These are phyloP conservation scores for Dactylellina parvicollis DNA, from an alignment of 2,329 filamentous ascomycete species.

Conservation along the genomic window DNA sequence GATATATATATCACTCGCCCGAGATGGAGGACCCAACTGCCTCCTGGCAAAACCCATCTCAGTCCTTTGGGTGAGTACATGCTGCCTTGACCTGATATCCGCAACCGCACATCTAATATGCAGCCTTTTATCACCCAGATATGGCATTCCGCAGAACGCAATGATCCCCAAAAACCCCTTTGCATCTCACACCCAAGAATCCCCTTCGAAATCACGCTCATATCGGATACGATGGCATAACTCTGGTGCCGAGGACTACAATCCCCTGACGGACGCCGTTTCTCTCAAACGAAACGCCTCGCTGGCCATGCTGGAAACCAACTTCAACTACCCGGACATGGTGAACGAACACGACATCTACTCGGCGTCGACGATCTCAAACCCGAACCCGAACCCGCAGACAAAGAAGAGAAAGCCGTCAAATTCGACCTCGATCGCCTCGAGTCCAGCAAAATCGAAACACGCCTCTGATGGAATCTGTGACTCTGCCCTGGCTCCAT, in stretches of 20 bases:
- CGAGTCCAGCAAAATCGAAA: slow-evolving; percentile 35
- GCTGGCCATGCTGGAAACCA: slow-evolving; percentile 33
- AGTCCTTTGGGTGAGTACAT: slow-evolving; percentile 37
- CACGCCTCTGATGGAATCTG: slow-evolving; percentile 6
- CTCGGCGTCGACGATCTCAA: slow-evolving; percentile 13
- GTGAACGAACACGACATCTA: slow-evolving; percentile 5
- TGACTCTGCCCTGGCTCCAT: not conserved
- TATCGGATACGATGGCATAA: slow-evolving; percentile 51
- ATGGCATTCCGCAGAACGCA: slow-evolving; percentile 7
- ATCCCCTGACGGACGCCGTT: slow-evolving; percentile 8
- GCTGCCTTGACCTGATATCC: no score
- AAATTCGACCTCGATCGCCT: slow-evolving; percentile 37
- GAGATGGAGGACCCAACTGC: slow-evolving; percentile 38
- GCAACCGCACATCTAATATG: not conserved
- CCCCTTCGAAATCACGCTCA: slow-evolving; percentile 33
- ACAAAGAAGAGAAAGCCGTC: slow-evolving; percentile 46
- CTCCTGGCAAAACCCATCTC: slow-evolving; percentile 45
- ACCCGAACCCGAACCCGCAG: slow-evolving; percentile 17
- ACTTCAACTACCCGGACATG: slow-evolving; percentile 13
- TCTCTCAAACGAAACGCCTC: slow-evolving; percentile 28
- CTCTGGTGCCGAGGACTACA: slow-evolving; percentile 45
- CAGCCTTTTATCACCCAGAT: slow-evolving; percentile 6
- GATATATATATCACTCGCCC: not conserved
- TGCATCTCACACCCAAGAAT: slow-evolving; percentile 14
- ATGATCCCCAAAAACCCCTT: slow-evolving; percentile 31